phyloP scores from a whole-genome alignment of 2,329 filamentous ascomycete genomes.

The Cryphonectria japonica region DNA sequence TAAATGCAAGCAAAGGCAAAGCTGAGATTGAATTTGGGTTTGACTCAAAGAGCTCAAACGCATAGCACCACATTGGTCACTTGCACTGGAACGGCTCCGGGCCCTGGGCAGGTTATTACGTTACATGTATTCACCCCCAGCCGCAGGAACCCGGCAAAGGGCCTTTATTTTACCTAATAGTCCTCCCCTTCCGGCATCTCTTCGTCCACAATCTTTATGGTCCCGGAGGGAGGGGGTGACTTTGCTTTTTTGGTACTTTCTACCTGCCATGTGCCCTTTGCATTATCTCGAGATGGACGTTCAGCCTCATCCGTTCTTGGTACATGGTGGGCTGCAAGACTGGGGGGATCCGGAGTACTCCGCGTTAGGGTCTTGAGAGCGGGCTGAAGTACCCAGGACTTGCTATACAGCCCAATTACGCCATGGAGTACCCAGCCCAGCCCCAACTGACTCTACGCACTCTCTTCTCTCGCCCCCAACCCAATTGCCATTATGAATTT shows the following conservation, averaged over 20 bases:
- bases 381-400: slow-evolving; percentile 24
- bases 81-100: slow-evolving; percentile 40
- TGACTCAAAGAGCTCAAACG: slow-evolving; percentile 18
- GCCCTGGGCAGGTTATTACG: slow-evolving; percentile 45
- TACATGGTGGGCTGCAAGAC: slow-evolving; percentile 6
- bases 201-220: slow-evolving; percentile 22
- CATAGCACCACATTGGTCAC: slow-evolving; percentile 27
- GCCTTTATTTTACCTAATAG: slow-evolving; percentile 56
- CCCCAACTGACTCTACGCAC: slow-evolving; percentile 9
- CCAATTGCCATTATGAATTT: slow-evolving; percentile 44
- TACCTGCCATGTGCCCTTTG: slow-evolving; percentile 26
- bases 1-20: not conserved
- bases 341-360: slow-evolving; percentile 21
- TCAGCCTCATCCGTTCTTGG: slow-evolving; percentile 26
- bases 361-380: slow-evolving; percentile 21
- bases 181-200: slow-evolving; percentile 32
- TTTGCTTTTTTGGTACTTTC: slow-evolving; percentile 17
- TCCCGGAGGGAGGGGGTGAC: not conserved
- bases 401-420: not conserved
- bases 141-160: slow-evolving; percentile 35
- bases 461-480: slow-evolving; percentile 23
- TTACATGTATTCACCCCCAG: slow-evolving; percentile 47
- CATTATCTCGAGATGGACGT: slow-evolving; percentile 23
- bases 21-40: slow-evolving; percentile 19
- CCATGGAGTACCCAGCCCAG: not conserved